These are phyloP conservation scores for Sinapis alba DNA, from an alignment of 441 rosid species.

Conservation along the genomic window DNA sequence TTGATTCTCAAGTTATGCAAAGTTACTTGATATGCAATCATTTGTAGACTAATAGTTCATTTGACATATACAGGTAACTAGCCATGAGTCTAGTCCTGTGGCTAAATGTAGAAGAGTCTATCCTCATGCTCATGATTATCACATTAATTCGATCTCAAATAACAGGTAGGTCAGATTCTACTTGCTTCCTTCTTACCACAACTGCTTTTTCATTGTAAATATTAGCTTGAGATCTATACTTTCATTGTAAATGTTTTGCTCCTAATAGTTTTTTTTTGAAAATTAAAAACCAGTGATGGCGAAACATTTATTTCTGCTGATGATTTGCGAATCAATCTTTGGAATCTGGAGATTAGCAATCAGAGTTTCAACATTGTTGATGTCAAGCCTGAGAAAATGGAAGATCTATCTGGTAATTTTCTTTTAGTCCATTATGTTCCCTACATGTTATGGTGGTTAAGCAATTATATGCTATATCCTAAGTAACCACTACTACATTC, in stretches of 20 bases:
- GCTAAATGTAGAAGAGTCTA: conserved; percentile 96
- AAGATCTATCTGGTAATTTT: conserved; percentile 87
- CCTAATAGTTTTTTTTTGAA: neutral
- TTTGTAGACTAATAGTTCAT: conserved; percentile 27
- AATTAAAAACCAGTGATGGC: conserved; percentile 62
- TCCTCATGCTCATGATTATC: conserved; percentile 99
- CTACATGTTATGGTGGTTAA: conserved; percentile 6
- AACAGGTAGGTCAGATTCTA: conserved; percentile 60
- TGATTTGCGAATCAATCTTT: conserved; percentile 95
- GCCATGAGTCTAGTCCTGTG: conserved; percentile 78
- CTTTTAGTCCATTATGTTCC: conserved; percentile 15
- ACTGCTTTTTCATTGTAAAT: neutral
- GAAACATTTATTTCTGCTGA: conserved; percentile 99
- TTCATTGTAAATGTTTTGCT: conserved; percentile 9
- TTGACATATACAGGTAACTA: conserved; percentile 62
- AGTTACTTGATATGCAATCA: neutral
- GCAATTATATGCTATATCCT: neutral
- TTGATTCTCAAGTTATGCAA: neutral
- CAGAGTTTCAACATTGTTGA: conserved; percentile 98
- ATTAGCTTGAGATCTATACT: neutral
- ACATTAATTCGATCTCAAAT: conserved; percentile 95
- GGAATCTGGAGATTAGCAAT: conserved; percentile 98
- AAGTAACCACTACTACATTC: neutral
- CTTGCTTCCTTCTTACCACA: neutral
- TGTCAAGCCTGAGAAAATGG: conserved; percentile 98